A percentile compares a stretch with the other conserved stretches of the same genome.
Conservation (phyloP, 1,284 basidiomycete genomes). For the Leccinum angustisporum region DNA sequence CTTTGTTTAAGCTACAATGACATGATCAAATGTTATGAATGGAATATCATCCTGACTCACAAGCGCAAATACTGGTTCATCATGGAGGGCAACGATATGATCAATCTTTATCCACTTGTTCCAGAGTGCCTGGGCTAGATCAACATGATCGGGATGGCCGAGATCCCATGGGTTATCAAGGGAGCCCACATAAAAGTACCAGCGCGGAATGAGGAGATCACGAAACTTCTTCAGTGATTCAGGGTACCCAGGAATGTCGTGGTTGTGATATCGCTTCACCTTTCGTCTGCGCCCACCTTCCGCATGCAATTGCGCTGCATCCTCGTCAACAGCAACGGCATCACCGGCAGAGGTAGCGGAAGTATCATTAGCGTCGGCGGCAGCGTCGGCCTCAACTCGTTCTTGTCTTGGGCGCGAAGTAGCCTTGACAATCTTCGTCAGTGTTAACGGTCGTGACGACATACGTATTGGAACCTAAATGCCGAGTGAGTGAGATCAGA, state of each 20-base stretch:
- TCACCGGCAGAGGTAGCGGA: background rate
- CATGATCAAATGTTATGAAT: background rate
- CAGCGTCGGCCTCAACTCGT: background rate
- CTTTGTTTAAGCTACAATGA: background rate
- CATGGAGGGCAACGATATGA: background rate
- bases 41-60: background rate
- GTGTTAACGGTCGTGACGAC: background rate
- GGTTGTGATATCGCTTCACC: background rate
- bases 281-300: background rate
- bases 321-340: background rate
- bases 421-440: background rate
- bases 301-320: background rate
- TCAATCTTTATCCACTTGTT: background rate
- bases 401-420: background rate
- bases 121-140: background rate
- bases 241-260: background rate
- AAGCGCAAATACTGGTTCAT: background rate
- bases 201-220: background rate
- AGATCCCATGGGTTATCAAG: background rate
- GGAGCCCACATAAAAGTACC: background rate
- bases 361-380: background rate
- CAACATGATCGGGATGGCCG: background rate
- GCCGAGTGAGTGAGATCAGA: background rate
- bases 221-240: background rate
- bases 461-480: background rate